Evolutionary conservation across 2,329 filamentous ascomycete genomes (phyloP).

Genomic region (Ceratocystis destructans): DNA sequence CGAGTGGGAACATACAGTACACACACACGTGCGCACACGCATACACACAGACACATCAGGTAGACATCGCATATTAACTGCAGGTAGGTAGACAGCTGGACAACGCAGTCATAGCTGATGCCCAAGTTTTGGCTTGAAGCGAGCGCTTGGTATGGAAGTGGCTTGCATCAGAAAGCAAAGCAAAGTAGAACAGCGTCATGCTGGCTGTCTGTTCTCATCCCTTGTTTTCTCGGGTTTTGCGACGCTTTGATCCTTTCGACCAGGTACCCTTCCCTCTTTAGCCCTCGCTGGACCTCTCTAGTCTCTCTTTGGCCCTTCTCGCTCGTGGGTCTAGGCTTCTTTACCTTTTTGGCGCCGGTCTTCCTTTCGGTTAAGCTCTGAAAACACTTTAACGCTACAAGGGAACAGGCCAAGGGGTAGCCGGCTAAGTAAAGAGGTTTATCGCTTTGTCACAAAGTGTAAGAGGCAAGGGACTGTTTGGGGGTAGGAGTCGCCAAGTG

Average conservation of each 20-base stretch:
- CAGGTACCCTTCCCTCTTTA: not conserved
- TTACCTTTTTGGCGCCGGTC: not conserved
- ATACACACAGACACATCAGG: not conserved
- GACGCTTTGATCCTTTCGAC: not conserved
- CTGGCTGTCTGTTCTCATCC: not conserved
- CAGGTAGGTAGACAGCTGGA: not conserved
- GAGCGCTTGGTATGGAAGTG: not conserved
- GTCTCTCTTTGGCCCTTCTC: no score
- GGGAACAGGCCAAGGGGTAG: not conserved
- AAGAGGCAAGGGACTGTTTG: not conserved
- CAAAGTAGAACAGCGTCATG: not conserved
- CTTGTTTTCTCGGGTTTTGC: not conserved
- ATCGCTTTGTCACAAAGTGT: not conserved
- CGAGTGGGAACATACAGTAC: not conserved
- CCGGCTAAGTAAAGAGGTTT: not conserved
- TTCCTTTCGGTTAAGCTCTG: slow-evolving; percentile 7
- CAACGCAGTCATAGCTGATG: not conserved
- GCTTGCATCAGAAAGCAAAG: not conserved
- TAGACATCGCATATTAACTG: not conserved
- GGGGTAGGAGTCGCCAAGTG: not conserved
- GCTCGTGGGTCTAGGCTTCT: not conserved
- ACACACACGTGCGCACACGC: not conserved
- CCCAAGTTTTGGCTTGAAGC: not conserved
- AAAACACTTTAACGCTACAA: slow-evolving; percentile 6
- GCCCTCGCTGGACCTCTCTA: not conserved